Evolutionary conservation across 768 basidiomycete species (phyloP).

Genomic region (Rhodotorula taiwanensis): DNA sequence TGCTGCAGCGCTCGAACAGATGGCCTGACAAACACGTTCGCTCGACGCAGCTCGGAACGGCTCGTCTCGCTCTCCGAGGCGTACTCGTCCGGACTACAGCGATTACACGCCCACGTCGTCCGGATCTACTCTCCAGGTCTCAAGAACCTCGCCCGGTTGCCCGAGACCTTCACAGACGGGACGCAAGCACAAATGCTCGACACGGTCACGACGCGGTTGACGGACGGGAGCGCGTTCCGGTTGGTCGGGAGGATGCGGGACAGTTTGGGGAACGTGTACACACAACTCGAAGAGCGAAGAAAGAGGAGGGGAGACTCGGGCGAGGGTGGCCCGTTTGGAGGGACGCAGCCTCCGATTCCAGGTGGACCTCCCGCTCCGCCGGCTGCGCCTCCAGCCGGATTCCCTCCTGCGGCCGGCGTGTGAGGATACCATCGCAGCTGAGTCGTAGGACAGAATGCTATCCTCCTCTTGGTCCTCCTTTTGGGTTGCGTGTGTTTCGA

Average conservation of each 20-base stretch:
- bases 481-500: too few relatives aligned
- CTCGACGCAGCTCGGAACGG: slow-evolving; percentile 12
- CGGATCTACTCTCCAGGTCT: slow-evolving; percentile 34
- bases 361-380: background rate
- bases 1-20: background rate
- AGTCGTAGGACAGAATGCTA: too few relatives aligned
- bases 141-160: slow-evolving; percentile 20
- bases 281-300: slow-evolving; percentile 11
- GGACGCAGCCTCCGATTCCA: slow-evolving; percentile 5
- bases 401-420: too few relatives aligned
- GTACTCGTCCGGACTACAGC: slow-evolving; percentile 26
- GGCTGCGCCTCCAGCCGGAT: background rate
- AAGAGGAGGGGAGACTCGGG: background rate
- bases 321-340: slow-evolving; percentile 4
- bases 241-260: slow-evolving; percentile 13
- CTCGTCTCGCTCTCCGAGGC: slow-evolving; percentile 25
- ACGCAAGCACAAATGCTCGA: slow-evolving; percentile 22
- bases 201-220: slow-evolving; percentile 13
- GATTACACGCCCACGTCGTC: slow-evolving; percentile 33
- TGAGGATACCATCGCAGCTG: too few relatives aligned
- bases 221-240: slow-evolving; percentile 30
- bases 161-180: slow-evolving; percentile 29
- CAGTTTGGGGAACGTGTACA: slow-evolving; percentile 1
- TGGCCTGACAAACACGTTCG: too few relatives aligned
- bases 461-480: too few relatives aligned